A percentile compares a stretch with the other conserved stretches of the same genome.
These are phyloP conservation scores for Kluyveromyces siamensis DNA, from an alignment of 805 yeast species.

Conservation along the genomic window DNA sequence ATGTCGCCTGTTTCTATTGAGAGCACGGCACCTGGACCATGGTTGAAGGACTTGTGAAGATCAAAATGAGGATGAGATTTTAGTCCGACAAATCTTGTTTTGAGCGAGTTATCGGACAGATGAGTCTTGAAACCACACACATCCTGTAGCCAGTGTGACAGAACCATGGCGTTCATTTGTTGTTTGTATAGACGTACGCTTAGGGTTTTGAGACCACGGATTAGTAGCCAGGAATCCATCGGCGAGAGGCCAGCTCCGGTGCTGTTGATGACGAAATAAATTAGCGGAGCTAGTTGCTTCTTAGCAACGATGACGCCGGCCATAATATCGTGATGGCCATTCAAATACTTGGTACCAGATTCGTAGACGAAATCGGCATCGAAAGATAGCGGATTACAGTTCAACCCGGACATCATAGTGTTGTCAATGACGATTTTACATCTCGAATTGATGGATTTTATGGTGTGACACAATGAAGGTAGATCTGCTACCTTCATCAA, in stretches of 20 bases:
- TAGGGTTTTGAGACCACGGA: slow-evolving; percentile 83
- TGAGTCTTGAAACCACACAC: slow-evolving; percentile 42
- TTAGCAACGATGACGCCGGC: slow-evolving; percentile 83
- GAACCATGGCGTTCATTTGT: slow-evolving; percentile 65
- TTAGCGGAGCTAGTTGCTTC: slow-evolving; percentile 52
- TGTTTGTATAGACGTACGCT: slow-evolving; percentile 82
- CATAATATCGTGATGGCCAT: slow-evolving; percentile 96
- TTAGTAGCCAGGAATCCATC: slow-evolving; percentile 82
- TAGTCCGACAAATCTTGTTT: slow-evolving; percentile 81
- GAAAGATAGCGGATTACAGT: slow-evolving; percentile 74
- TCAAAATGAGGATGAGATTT: slow-evolving; percentile 74
- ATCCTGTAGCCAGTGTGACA: slow-evolving; percentile 64
- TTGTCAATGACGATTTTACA: slow-evolving; percentile 80
- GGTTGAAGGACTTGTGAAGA: slow-evolving; percentile 64
- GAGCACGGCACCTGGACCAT: slow-evolving; percentile 84
- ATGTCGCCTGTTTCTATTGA: slow-evolving; percentile 81
- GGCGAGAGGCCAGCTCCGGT: slow-evolving; percentile 91
- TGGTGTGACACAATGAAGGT: slow-evolving; percentile 51
- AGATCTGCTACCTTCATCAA: slow-evolving; percentile 81
- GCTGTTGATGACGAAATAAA: slow-evolving; percentile 75
- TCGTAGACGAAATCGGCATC: slow-evolving; percentile 91
- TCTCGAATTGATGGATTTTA: slow-evolving; percentile 59
- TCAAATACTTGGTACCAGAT: slow-evolving; percentile 84
- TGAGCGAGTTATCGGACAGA: slow-evolving; percentile 14
- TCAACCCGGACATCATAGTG: slow-evolving; percentile 93